phyloP scores from a whole-genome alignment of 768 basidiomycete genomes.

The Lactifluus subvellereus region DNA sequence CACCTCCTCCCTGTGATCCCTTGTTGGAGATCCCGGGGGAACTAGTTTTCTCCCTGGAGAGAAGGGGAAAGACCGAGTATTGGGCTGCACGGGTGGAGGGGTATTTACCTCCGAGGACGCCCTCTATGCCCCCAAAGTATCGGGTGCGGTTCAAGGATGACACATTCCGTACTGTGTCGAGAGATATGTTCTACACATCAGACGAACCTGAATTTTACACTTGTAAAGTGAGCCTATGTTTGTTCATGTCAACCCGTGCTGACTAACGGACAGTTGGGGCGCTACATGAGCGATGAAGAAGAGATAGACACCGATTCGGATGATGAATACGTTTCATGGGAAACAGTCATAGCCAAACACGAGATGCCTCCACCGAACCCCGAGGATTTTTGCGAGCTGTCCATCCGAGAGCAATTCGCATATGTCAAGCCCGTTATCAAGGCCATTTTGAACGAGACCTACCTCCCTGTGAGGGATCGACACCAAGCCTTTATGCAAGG shows the following conservation, averaged over 20 bases:
- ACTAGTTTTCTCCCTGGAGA: conserved; percentile 49
- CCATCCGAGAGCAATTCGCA: conserved; percentile 53
- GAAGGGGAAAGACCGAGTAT: conserved; percentile 35
- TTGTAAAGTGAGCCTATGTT: conserved; percentile 46
- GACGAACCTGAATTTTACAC: conserved; percentile 56
- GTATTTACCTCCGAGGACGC: conserved; percentile 43
- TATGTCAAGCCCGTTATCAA: conserved; percentile 60
- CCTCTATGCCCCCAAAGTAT: conserved; percentile 43
- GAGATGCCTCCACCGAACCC: conserved; percentile 38
- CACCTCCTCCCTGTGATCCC: conserved; percentile 43
- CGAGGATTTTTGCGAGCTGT: conserved; percentile 42
- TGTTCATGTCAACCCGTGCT: neutral
- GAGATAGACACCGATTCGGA: conserved; percentile 29
- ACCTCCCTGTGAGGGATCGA: conserved; percentile 44
- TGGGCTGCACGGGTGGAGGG: conserved; percentile 64
- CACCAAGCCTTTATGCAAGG: conserved; percentile 57
- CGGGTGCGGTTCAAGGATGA: conserved; percentile 55
- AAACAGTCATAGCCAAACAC: conserved; percentile 35
- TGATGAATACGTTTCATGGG: conserved; percentile 26
- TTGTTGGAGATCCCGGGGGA: conserved; percentile 62
- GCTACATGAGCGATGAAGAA: conserved; percentile 43
- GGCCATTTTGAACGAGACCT: conserved; percentile 52
- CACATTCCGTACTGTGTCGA: conserved; percentile 35
- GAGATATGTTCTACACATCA: conserved; percentile 52
- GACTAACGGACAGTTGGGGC: conserved; percentile 41